These are phyloP conservation scores for Penicillium malachiteum DNA, from an alignment of 495 filamentous ascomycete species.

Conservation along the genomic window DNA sequence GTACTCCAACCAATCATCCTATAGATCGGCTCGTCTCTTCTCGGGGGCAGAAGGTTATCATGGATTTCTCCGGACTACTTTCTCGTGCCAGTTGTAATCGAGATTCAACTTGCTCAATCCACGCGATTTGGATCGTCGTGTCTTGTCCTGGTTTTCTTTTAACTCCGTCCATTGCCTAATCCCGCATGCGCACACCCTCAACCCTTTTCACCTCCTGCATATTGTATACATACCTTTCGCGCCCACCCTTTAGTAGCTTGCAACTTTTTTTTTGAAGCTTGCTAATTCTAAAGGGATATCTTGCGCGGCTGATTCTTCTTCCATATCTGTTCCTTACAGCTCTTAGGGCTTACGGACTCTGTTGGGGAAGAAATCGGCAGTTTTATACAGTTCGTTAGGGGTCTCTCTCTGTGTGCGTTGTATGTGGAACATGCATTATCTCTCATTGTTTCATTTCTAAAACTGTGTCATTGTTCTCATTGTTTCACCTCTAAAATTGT, in stretches of 20 bases:
- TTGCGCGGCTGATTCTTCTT: background rate
- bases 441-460: constrained; percentile 32
- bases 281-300: constrained; percentile 2
- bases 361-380: background rate
- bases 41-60: constrained; percentile 27
- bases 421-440: constrained; percentile 37
- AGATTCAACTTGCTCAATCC: constrained; percentile 26
- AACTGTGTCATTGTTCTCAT: constrained; percentile 27
- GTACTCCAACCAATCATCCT: constrained; percentile 20
- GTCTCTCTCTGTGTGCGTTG: constrained; percentile 9
- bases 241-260: constrained; percentile 12
- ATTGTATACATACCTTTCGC: constrained; percentile 25
- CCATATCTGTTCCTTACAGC: background rate
- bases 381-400: constrained; percentile 11
- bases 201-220: constrained; percentile 19
- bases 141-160: constrained; percentile 30
- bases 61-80: constrained; percentile 28
- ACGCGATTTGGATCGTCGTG: constrained; percentile 22
- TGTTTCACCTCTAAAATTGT: constrained; percentile 29
- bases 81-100: constrained; percentile 35
- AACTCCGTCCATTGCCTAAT: constrained; percentile 37
- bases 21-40: constrained; percentile 13
- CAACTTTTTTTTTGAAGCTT: background rate
- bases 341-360: background rate
- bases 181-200: constrained; percentile 24